Percentiles rank a stretch among this genome's conserved stretches.
Conservation (phyloP, 805 yeast genomes). For the Candida endomychidarum region DNA sequence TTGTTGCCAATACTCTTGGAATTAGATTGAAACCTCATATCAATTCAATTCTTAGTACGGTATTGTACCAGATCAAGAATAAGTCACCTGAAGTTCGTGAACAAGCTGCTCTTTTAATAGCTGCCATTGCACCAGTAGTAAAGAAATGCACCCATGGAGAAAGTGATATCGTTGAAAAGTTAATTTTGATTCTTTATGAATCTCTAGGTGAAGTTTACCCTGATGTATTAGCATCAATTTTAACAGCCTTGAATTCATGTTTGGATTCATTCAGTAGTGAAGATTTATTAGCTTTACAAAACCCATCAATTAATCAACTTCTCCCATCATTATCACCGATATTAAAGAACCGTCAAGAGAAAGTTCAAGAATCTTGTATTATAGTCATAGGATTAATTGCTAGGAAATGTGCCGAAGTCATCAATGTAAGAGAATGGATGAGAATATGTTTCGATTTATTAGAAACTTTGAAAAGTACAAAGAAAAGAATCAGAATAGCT, state of each 20-base stretch:
- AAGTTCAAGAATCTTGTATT: conserved; percentile 83
- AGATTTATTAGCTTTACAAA: conserved; percentile 47
- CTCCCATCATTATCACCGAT: conserved; percentile 91
- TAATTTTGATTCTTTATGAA: conserved; percentile 80
- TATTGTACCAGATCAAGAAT: conserved; percentile 71
- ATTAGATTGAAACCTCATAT: conserved; percentile 67
- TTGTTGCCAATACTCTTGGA: conserved; percentile 62
- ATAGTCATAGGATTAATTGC: conserved; percentile 82
- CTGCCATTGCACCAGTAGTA: conserved; percentile 64
- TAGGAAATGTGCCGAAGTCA: conserved; percentile 71
- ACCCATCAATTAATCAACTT: conserved; percentile 79
- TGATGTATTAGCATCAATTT: conserved; percentile 83
- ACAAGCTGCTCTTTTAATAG: conserved; percentile 78
- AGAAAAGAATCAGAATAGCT: conserved; percentile 72
- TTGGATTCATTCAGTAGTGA: conserved; percentile 59
- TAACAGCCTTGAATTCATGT: conserved; percentile 67
- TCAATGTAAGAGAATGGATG: conserved; percentile 96
- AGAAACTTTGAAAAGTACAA: conserved; percentile 82
- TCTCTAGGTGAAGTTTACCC: conserved; percentile 94
- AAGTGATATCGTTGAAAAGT: conserved; percentile 62
- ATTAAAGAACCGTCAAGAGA: conserved; percentile 82
- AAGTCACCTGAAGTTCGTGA: conserved; percentile 72
- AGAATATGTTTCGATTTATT: conserved; percentile 86
- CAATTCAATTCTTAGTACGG: conserved; percentile 67
- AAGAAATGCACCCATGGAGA: conserved; percentile 57